Conservation (phyloP, 2,329 filamentous ascomycete species). For the Biscogniauxia mediterranea region DNA sequence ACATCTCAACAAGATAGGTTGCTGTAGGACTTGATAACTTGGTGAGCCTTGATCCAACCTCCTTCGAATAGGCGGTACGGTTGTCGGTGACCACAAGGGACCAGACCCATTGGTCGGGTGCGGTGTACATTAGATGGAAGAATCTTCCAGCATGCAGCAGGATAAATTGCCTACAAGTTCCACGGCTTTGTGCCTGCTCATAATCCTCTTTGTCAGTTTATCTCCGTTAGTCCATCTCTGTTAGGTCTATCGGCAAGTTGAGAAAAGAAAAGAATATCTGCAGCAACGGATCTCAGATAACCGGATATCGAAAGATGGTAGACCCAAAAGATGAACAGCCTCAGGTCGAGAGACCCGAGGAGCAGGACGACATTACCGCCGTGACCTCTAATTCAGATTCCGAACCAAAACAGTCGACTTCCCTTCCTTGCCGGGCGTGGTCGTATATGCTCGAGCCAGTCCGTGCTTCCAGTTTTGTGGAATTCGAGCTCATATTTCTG, state of each 20-base stretch:
- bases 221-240: too few species aligned
- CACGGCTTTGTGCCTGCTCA: neutral
- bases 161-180: neutral
- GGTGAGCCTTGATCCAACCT: neutral
- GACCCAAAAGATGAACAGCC: neutral
- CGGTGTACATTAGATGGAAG: neutral
- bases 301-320: neutral
- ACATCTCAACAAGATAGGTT: neutral
- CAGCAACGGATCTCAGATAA: neutral
- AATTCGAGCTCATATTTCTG: slow-evolving; percentile 45
- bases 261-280: neutral
- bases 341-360: neutral
- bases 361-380: slow-evolving; percentile 8
- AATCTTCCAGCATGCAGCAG: neutral
- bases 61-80: neutral
- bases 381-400: slow-evolving; percentile 3
- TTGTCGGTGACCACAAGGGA: neutral
- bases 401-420: slow-evolving; percentile 5
- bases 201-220: neutral
- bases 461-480: slow-evolving; percentile 40
- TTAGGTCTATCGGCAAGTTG: neutral
- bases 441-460: slow-evolving; percentile 33
- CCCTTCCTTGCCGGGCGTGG: slow-evolving; percentile 23
- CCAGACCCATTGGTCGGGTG: neutral
- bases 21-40: neutral